phyloP scores from a whole-genome alignment of 805 yeast genomes.

The Kuraishia piskuri region DNA sequence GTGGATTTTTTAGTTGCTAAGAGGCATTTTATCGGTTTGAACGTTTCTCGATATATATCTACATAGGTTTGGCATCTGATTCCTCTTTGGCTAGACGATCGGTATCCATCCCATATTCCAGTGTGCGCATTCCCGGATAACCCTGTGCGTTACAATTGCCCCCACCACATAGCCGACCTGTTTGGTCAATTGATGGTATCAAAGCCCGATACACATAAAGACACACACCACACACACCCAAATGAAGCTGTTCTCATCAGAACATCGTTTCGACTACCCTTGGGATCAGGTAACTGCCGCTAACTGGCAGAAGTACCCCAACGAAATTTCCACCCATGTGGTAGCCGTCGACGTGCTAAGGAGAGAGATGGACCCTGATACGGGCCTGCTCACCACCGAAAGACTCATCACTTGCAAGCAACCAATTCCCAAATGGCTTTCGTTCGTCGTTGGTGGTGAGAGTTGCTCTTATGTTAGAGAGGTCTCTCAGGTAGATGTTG shows the following conservation, averaged over 20 bases:
- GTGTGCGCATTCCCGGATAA: too few species aligned
- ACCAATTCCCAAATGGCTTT: conserved; percentile 76
- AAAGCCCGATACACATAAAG: neutral
- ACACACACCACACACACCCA: conserved; percentile 1
- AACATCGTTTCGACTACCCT: conserved; percentile 67
- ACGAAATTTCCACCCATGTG: conserved; percentile 85
- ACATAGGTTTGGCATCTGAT: too few species aligned
- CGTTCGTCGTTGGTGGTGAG: conserved; percentile 61
- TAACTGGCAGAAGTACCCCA: conserved; percentile 96
- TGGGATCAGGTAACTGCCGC: conserved; percentile 97
- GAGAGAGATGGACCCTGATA: conserved; percentile 51
- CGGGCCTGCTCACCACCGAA: conserved; percentile 63
- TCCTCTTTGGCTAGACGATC: too few species aligned
- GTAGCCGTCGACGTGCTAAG: conserved; percentile 84
- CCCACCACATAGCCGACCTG: too few species aligned
- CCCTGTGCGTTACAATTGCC: too few species aligned
- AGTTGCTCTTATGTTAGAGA: conserved; percentile 80
- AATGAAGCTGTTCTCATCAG: conserved; percentile 75
- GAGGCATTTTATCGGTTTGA: too few species aligned
- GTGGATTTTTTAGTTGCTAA: too few species aligned
- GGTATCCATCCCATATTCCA: too few species aligned
- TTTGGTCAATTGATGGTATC: neutral
- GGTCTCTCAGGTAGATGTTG: conserved; percentile 74
- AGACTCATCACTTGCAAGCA: conserved; percentile 85
- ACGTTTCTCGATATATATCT: too few species aligned